Evolutionary conservation across 108 stramenopile genomes (phyloP), one percentile per base, ranked within the genome.

Genomic region (Pelagomonas calceolata): DNA sequence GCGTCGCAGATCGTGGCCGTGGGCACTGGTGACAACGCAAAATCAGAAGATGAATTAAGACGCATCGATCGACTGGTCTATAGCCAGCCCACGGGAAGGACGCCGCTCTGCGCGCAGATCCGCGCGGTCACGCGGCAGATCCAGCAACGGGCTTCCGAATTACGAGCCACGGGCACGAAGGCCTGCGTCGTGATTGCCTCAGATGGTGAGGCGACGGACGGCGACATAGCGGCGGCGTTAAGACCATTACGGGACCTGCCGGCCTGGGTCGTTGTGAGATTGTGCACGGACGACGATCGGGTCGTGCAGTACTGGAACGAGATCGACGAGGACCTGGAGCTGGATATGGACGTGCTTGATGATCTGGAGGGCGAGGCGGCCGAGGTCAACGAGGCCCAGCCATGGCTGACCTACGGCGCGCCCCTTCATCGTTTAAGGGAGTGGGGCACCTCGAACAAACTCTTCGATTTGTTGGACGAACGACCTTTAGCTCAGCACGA

Each of bases 391-490:
- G 63, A 76, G 43, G 37, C 46, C 30, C 79, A 85, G 63, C 80
- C 80, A 30, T 85, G 82, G 80, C 64, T 85, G 30, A 81, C 75
- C 12, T 85, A 85, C 68, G 82, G 70, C 17, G 64, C 78, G 15
- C 68, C 80, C 30, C 34, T 85, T 39, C 85, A 85, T 69, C 70
- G 78, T 16, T 46, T 81, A 26, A 74, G 85, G n/a, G 82, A 85
- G 69, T 73, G 74, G 7, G 85, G 85, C 9, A 65, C 78, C 0
- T 43, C 36, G 32, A 34, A 75, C n/a, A 63, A 72, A 36, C 46
- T 78, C 17, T 36, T 83, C 33, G 85, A 81, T 78, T 0, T 68
- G 32, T 31, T 85, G 35, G 85, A 85, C 43, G 81, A 85, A 70
- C 70, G 78, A 31, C 45, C 64, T 12, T 35, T 75, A 15, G 34